Conservation (phyloP, 2,329 filamentous ascomycete species). For the Neopestalotiopsis rosae region DNA sequence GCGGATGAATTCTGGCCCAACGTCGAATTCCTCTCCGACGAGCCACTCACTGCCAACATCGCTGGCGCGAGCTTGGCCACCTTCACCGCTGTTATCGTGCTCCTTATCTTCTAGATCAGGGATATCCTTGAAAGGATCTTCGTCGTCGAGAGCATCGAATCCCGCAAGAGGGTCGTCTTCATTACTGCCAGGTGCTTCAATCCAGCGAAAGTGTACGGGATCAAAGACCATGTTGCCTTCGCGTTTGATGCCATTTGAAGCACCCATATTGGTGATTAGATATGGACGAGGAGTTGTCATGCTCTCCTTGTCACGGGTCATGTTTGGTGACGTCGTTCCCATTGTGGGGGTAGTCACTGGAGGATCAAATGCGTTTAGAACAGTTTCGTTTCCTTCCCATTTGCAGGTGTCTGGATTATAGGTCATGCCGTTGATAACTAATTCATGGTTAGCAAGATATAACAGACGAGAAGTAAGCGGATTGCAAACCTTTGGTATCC, state of each 20-base stretch:
- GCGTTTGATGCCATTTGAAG: constrained; percentile 85
- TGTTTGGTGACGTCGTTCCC: constrained; percentile 46
- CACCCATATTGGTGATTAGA: constrained; percentile 88
- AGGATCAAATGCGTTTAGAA: constrained; percentile 77
- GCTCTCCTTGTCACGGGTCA: constrained; percentile 60
- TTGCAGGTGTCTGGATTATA: constrained; percentile 87
- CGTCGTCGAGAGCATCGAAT: constrained; percentile 77
- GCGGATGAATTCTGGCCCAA: constrained; percentile 90
- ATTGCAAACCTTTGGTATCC: constrained; percentile 76
- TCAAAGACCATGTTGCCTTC: constrained; percentile 99
- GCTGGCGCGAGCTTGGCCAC: constrained; percentile 56
- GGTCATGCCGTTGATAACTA: constrained; percentile 91
- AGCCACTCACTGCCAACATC: constrained; percentile 79
- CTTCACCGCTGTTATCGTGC: constrained; percentile 52
- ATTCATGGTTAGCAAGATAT: constrained; percentile 18
- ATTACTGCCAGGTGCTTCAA: constrained; percentile 67
- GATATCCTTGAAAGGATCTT: constrained; percentile 94
- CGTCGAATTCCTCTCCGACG: constrained; percentile 95
- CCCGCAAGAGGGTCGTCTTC: constrained; percentile 63
- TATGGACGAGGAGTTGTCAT: constrained; percentile 72
- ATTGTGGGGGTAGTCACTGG: constrained; percentile 60
- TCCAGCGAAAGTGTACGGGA: constrained; percentile 96
- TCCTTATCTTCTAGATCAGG: constrained; percentile 81
- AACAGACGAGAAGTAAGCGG: constrained; percentile 11
- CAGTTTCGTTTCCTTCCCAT: constrained; percentile 98